Evolutionary conservation across 345 rosid species (phyloP), one percentile per base, ranked within the genome.

Genomic region (Populus deltoides): DNA sequence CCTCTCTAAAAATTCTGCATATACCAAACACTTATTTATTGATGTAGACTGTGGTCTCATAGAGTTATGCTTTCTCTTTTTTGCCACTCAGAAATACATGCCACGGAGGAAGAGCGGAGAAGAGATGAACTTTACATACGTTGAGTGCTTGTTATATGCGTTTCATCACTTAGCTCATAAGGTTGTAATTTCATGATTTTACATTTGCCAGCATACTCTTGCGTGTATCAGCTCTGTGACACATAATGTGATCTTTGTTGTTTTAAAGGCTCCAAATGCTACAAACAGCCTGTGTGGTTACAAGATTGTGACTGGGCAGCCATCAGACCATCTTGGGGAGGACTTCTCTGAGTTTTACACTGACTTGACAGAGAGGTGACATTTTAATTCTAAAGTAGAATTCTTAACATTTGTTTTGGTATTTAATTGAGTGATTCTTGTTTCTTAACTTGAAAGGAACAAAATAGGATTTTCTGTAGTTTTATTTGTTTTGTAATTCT

Each of bases 261-360:
- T 78, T 71, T 31, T 78, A 66, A 79, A 89, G 99, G 99, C 94
- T 82, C 99, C 99, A 20, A 97, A 97, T 89, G 97, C 99, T 43
- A 89, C 97, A 74, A 97, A 97, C 82, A 86, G 97, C 83, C 84
- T 97, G 55, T 97, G 99, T 72, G 99, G 98, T 74, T 94, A 97
- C 87, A 92, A 93, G 83, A 92, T 95, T 81, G 99, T 95, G 82
- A 93, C 98, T 20, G 98, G 98, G 39, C 97, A 95, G 83, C 99
- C 99, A 77, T 95, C 99, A 69, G 98, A 95, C 77, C 88, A 97
- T 87, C 91, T 95, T 43, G 99, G 99, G 73, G 98, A 95, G 87
- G 96, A 93, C 83, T 97, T 97, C 89, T 91, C 96, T 22, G 99
- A 92, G 86, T 75, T 81, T 41, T 84, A 86, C 84, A 94, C 91